Base-by-base conservation (phyloP, 2,329 filamentous ascomycete species). In the Cladorrhinum sp. region DNA sequence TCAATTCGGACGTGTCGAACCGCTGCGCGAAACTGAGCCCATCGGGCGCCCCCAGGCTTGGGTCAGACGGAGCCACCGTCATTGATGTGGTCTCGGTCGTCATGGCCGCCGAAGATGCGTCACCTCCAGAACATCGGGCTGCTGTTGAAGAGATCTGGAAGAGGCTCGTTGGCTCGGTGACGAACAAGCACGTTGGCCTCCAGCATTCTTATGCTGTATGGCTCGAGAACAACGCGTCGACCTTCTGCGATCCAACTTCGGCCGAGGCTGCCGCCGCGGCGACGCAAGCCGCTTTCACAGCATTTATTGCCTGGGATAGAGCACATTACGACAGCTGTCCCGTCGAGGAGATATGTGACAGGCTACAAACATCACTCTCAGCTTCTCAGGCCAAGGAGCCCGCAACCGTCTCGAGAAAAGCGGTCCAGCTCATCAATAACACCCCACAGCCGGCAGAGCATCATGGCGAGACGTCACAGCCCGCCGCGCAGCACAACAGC, bases 231-330 rank as follows among this genome's bases (percentile, higher is more conserved):
- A 60, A 60, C 23, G 58, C 32, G 16, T 24, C 32, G 22, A 56
- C 58, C 1, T 52, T 60, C 18, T 32, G 22, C 45, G 52, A 56
- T 32, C 58, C 58, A 25, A 52, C 52, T 1, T 45, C 52, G 29
- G 29, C 58, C 2, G 58, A 60, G 45, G 32, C 48, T 32, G 58
- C 58, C 24, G 52, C 32, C 22, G 52, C 48, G 23, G 56, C 9
- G 41, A 56, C 29, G 53, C n/a, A 10, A 23, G 48, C 52, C 52
- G 12, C 16, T 20, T 60, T 60, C 48, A 60, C 48, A 1, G 58
- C 51, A 23, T 60, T 60, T 49, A 41, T 60, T 27, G 36, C 58
- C 36, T 60, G 58, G 58, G 22, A 60, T 25, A 23, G 24, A 49
- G 27, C 36, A 57, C 36, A 16, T 36, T 60, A 60, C 54, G 38